A percentile compares a stretch with the other conserved stretches of the same genome.
Conservation (phyloP, 1,139 yeast genomes). For the Yamadazyma diospyri region DNA sequence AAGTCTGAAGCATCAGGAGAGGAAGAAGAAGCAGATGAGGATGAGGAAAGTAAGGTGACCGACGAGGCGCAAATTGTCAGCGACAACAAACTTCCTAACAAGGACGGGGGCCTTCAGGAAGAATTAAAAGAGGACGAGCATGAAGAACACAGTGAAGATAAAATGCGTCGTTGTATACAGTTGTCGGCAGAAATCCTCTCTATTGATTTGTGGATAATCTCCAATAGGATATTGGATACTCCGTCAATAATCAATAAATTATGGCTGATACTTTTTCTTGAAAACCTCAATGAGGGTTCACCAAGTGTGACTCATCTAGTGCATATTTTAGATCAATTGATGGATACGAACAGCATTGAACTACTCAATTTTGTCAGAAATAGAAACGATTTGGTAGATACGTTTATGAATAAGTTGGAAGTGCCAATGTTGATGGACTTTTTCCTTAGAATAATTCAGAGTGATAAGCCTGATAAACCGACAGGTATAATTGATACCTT, state of each 20-base stretch:
- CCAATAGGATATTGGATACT: conserved; percentile 44
- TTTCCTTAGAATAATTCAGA: conserved; percentile 56
- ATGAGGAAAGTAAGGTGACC: background rate
- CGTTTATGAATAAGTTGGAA: conserved; percentile 52
- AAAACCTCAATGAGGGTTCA: conserved; percentile 35
- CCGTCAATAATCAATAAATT: conserved; percentile 39
- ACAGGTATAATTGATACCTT: conserved; percentile 58
- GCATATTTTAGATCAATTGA: conserved; percentile 43
- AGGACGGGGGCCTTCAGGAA: conserved; percentile 7
- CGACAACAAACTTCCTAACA: conserved; percentile 9
- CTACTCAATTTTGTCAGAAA: conserved; percentile 52
- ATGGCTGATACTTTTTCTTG: conserved; percentile 41
- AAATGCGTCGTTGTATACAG: conserved; percentile 38
- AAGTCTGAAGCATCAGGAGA: background rate
- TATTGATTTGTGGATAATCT: conserved; percentile 43
- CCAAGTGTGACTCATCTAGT: conserved; percentile 41
- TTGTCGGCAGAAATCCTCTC: conserved; percentile 42
- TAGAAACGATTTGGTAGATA: conserved; percentile 51
- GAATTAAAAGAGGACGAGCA: conserved; percentile 13
- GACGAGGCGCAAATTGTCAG: conserved; percentile 8
- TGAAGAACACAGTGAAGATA: conserved; percentile 33
- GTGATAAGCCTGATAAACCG: conserved; percentile 63
- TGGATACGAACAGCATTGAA: conserved; percentile 46
- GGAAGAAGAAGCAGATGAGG: conserved; percentile 3
- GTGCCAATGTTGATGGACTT: conserved; percentile 58